Conservation (phyloP, 148 eudicot species). For the Salicornia ramosissima region DNA sequence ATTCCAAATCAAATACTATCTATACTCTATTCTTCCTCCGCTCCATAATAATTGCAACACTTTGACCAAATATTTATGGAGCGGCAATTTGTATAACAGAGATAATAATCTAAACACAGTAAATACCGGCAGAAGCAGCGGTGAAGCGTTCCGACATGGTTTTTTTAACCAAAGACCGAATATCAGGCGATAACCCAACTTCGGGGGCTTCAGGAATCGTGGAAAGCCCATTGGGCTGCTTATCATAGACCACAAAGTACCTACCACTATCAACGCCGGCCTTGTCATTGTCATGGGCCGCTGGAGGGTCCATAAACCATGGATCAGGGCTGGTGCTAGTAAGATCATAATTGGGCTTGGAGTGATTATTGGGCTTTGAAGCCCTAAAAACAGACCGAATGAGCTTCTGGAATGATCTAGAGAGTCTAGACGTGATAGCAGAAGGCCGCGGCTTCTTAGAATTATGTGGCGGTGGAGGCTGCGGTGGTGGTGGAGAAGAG, state of each 20-base stretch:
- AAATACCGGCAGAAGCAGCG: slow-evolving; percentile 36
- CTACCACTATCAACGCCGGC: slow-evolving; percentile 14
- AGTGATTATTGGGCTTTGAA: neutral
- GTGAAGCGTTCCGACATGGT: slow-evolving; percentile 52
- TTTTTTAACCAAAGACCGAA: slow-evolving; percentile 37
- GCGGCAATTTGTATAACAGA: too few relatives aligned
- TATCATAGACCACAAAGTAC: slow-evolving; percentile 36
- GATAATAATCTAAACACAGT: slow-evolving; percentile 36
- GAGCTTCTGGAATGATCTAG: slow-evolving; percentile 60
- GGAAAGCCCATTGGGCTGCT: slow-evolving; percentile 37
- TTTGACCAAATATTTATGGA: too few relatives aligned
- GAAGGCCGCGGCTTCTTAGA: slow-evolving; percentile 30
- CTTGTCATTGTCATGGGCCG: neutral
- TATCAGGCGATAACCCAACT: slow-evolving; percentile 42
- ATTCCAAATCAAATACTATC: too few relatives aligned
- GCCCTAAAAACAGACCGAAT: slow-evolving; percentile 51
- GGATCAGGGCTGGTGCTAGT: slow-evolving; percentile 20
- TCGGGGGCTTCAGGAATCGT: slow-evolving; percentile 66
- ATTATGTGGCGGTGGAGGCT: slow-evolving; percentile 18
- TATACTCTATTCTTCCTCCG: too few relatives aligned
- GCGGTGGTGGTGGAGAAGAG: slow-evolving; percentile 16
- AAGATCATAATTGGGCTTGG: neutral
- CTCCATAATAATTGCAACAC: too few relatives aligned
- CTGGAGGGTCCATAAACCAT: slow-evolving; percentile 18
- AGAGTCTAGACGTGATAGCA: slow-evolving; percentile 32